phyloP scores from a whole-genome alignment of 225 moss, liverwort and hornwort genomes.

The Marchantia polymorpha region DNA sequence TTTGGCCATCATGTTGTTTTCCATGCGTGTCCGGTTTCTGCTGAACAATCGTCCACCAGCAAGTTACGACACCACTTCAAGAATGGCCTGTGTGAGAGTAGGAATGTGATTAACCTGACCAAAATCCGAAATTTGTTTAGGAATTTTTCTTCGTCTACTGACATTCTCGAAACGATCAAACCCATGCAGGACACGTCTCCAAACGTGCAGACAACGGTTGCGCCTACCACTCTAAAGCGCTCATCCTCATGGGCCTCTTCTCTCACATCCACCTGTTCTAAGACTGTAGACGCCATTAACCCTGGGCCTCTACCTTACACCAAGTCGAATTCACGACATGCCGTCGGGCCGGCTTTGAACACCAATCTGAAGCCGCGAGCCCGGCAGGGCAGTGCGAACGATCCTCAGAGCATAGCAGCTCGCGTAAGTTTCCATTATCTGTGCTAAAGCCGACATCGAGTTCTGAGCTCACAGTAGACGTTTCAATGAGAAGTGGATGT shows the following conservation, averaged over 20 bases:
- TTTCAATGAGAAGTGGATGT: no score
- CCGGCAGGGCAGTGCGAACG: constrained; percentile 97
- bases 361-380: constrained; percentile 97
- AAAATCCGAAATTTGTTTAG: no score
- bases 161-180: no score
- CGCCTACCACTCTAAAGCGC: constrained; percentile 48
- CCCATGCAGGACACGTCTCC: constrained; percentile 42
- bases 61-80: no score
- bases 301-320: constrained; percentile 43
- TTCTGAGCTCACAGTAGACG: background rate
- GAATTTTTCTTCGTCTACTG: no score
- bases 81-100: no score
- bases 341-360: constrained; percentile 88
- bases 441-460: background rate
- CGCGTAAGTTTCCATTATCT: constrained; percentile 45
- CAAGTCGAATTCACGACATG: constrained; percentile 57
- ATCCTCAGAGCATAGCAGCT: constrained; percentile 95
- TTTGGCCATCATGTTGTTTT: no score
- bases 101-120: no score
- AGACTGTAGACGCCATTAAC: constrained; percentile 36
- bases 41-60: no score
- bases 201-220: constrained; percentile 43
- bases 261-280: constrained; percentile 58
- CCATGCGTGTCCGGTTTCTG: no score
- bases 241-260: constrained; percentile 66